Percentiles rank a stretch among this genome's conserved stretches.
Evolutionary conservation across 768 basidiomycete genomes (phyloP).

Genomic region (Kwoniella mangroviensis): DNA sequence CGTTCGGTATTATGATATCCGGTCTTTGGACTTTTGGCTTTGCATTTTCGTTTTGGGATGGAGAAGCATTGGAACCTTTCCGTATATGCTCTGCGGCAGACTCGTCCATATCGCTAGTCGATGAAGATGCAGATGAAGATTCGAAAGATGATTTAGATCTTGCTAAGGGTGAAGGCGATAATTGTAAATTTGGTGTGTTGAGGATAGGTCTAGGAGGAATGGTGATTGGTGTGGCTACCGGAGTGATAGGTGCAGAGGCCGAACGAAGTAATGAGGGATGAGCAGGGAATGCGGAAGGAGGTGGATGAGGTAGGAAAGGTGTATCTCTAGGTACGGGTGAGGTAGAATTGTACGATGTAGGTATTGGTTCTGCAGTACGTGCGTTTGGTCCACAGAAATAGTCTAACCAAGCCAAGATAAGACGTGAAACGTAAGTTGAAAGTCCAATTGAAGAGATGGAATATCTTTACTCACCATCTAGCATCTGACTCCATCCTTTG

Average conservation of each 20-base stretch:
- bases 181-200: background rate
- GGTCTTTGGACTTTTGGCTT: constrained; percentile 4
- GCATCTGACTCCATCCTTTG: constrained; percentile 51
- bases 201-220: constrained; percentile 10
- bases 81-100: background rate
- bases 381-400: constrained; percentile 45
- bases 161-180: constrained; percentile 25
- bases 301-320: constrained; percentile 21
- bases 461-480: constrained; percentile 42
- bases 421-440: too few relatives aligned
- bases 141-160: constrained; percentile 29
- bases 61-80: background rate
- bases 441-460: constrained; percentile 5
- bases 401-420: constrained; percentile 21
- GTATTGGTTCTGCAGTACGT: constrained; percentile 3
- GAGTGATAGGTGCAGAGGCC: constrained; percentile 29
- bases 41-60: constrained; percentile 2
- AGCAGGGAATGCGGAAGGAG: constrained; percentile 11
- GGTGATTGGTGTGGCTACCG: constrained; percentile 3
- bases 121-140: constrained; percentile 21
- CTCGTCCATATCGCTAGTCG: constrained; percentile 10
- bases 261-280: constrained; percentile 17
- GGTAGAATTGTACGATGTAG: constrained; percentile 13
- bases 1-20: constrained; percentile 33
- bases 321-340: constrained; percentile 13